A percentile compares a stretch with the other conserved stretches of the same genome.
phyloP scores from a whole-genome alignment of 257 asterid genomes.

The Primulina huaijiensis region DNA sequence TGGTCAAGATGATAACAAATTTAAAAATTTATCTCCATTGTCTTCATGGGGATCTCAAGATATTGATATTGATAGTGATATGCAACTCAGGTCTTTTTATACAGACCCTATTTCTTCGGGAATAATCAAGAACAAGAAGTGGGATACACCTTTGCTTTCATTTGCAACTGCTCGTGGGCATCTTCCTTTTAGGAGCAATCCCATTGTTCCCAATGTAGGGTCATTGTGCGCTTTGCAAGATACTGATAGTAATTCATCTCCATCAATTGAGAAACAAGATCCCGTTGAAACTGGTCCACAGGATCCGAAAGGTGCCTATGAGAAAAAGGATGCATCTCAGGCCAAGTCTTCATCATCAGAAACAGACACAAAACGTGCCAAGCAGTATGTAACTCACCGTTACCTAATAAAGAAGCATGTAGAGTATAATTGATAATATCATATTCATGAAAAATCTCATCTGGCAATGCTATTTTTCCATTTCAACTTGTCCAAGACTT shows the following conservation, averaged over 20 bases:
- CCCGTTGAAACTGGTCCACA: conserved; percentile 46
- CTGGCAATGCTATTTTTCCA: neutral
- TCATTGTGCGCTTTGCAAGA: conserved; percentile 46
- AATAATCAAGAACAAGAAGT: conserved; percentile 50
- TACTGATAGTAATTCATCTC: conserved; percentile 47
- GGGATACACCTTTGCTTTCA: conserved; percentile 53
- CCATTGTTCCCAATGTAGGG: conserved; percentile 40
- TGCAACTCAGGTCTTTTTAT: conserved; percentile 43
- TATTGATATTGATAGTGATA: conserved; percentile 50
- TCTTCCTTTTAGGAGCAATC: conserved; percentile 48
- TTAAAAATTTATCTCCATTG: conserved; percentile 39
- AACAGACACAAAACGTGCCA: conserved; percentile 83
- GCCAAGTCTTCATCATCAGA: conserved; percentile 45
- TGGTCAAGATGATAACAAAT: conserved; percentile 55
- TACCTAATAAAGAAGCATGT: conserved; percentile 15
- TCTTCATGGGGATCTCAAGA: conserved; percentile 77
- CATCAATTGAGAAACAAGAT: conserved; percentile 51
- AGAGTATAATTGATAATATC: conserved; percentile 12
- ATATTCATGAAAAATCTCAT: conserved; percentile 5
- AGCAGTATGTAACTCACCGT: conserved; percentile 66
- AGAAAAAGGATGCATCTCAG: conserved; percentile 53
- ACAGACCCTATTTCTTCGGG: conserved; percentile 42
- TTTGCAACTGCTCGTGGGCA: conserved; percentile 44
- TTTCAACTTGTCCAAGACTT: neutral
- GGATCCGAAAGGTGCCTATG: conserved; percentile 44